phyloP scores from a whole-genome alignment of 2,329 filamentous ascomycete species.

The Cladosporium sp. region DNA sequence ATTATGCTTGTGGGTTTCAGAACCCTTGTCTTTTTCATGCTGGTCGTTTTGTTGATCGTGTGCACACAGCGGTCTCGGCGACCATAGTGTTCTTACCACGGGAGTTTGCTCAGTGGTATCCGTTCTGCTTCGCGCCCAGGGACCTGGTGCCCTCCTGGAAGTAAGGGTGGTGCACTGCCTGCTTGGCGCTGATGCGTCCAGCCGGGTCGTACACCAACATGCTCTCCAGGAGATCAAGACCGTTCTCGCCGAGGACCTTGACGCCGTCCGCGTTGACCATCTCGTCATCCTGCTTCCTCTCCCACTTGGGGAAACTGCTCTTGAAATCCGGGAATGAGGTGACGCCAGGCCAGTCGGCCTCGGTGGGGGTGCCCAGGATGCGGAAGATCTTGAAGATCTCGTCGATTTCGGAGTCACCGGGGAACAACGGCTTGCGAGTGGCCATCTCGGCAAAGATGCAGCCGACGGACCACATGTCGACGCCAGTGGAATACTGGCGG shows the following conservation, averaged over 20 bases:
- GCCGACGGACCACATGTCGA: conserved; percentile 94
- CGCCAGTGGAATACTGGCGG: conserved; percentile 87
- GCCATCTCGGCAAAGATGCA: conserved; percentile 98
- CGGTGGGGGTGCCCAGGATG: conserved; percentile 75
- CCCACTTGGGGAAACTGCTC: conserved; percentile 87
- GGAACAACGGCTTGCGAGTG: conserved; percentile 87
- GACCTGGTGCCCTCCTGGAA: conserved; percentile 44
- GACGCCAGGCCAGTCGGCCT: conserved; percentile 81
- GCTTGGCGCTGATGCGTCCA: conserved; percentile 82
- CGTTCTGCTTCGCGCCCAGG: conserved; percentile 7
- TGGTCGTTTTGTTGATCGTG: background rate
- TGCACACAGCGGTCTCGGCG: background rate
- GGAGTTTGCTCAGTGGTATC: conserved; percentile 3
- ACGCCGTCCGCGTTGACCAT: conserved; percentile 59
- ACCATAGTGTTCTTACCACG: background rate
- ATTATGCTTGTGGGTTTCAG: background rate
- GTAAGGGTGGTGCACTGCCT: conserved; percentile 79
- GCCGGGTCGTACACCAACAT: conserved; percentile 87
- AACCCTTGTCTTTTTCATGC: background rate
- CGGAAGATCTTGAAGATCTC: conserved; percentile 93
- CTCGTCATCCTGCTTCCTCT: conserved; percentile 60
- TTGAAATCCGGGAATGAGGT: conserved; percentile 96
- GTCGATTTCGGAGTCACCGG: conserved; percentile 88
- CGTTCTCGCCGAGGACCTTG: conserved; percentile 60
- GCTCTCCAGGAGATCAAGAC: conserved; percentile 63